A percentile compares a stretch with the other conserved stretches of the same genome.
Evolutionary conservation across 2,329 filamentous ascomycete genomes (phyloP).

Genomic region (Myriosclerotinia duriaeana): DNA sequence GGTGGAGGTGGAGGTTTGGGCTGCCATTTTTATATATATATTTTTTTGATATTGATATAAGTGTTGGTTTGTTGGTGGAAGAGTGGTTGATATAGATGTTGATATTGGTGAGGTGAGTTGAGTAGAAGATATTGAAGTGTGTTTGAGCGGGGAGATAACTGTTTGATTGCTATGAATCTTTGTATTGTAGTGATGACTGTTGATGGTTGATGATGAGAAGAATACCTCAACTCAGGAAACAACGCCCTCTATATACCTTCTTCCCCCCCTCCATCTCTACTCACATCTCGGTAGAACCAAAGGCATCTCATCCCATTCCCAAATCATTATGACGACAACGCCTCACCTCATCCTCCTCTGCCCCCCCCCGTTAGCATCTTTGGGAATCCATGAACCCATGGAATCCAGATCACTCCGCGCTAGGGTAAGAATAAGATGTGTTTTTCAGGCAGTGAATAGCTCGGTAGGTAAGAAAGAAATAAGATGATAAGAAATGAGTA

Average conservation of each 20-base stretch:
- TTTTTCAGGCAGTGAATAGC: constrained; percentile 1
- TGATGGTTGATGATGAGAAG: constrained; percentile 11
- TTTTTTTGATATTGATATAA: neutral
- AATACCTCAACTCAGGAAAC: constrained; percentile 7
- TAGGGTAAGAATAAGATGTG: neutral
- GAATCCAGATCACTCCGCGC: constrained; percentile 11
- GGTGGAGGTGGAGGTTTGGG: constrained; percentile 23
- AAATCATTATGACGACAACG: constrained; percentile 21
- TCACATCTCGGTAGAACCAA: neutral
- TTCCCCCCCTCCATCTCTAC: neutral
- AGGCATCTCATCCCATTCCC: neutral
- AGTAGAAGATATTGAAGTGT: neutral
- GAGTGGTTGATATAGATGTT: neutral
- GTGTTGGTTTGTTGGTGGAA: constrained; percentile 10
- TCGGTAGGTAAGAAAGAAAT: constrained; percentile 3
- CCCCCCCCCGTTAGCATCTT: constrained; percentile 6
- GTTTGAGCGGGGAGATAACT: neutral
- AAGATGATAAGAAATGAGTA: neutral
- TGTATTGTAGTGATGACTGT: constrained; percentile 1
- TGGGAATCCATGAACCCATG: neutral
- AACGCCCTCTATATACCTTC: constrained; percentile 18
- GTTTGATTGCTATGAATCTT: neutral
- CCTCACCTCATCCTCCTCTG: constrained; percentile 23
- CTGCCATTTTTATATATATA: too few relatives aligned
- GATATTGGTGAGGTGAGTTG: neutral